These are phyloP conservation scores for Populus deltoides DNA, from an alignment of 345 rosid species.

Conservation along the genomic window DNA sequence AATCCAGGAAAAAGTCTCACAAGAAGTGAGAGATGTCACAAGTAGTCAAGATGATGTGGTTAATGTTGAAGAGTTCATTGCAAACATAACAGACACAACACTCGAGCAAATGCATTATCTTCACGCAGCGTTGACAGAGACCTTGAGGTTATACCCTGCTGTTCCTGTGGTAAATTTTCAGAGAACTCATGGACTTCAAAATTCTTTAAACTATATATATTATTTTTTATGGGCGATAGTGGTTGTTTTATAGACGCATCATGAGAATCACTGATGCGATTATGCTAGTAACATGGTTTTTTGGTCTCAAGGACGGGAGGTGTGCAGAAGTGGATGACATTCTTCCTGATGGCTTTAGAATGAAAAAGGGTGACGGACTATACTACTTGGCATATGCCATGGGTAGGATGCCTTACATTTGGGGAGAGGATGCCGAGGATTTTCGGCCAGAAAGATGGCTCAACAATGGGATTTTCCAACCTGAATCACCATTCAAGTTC, in stretches of 20 bases:
- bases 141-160: constrained; percentile 66
- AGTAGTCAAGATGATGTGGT: constrained; percentile 19
- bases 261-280: too few species aligned
- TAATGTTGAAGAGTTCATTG: constrained; percentile 35
- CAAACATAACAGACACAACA: constrained; percentile 36
- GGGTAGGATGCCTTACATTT: constrained; percentile 71
- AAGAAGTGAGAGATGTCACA: constrained; percentile 50
- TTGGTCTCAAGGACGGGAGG: constrained; percentile 52
- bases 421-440: constrained; percentile 76
- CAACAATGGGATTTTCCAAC: constrained; percentile 52
- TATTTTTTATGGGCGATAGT: too few species aligned
- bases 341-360: constrained; percentile 61
- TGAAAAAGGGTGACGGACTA: constrained; percentile 62
- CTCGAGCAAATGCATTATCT: constrained; percentile 73
- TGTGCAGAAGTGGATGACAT: constrained; percentile 57
- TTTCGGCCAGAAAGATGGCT: constrained; percentile 83
- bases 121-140: constrained; percentile 73
- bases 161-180: constrained; percentile 48
- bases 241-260: too few species aligned
- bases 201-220: not conserved
- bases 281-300: not conserved
- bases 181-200: not conserved
- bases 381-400: constrained; percentile 62
- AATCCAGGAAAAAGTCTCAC: constrained; percentile 58
- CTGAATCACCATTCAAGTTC: constrained; percentile 71